phyloP scores from a whole-genome alignment of 805 yeast genomes.

The Clavispora santaluciae region DNA sequence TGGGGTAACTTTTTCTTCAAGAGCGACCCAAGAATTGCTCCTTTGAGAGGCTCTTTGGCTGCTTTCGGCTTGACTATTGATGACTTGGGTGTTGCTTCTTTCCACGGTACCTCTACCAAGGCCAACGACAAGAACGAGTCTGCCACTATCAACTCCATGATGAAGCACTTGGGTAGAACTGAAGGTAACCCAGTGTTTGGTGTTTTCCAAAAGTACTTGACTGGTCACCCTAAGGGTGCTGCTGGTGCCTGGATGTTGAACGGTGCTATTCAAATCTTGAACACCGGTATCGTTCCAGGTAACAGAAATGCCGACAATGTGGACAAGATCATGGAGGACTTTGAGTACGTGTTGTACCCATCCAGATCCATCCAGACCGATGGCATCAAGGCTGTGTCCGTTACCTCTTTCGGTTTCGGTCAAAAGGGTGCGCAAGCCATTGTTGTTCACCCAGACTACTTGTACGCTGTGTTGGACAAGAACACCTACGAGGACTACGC shows the following conservation, averaged over 20 bases:
- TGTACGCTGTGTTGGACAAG: constrained; percentile 76
- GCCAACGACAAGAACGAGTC: constrained; percentile 99
- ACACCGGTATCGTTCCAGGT: constrained; percentile 95
- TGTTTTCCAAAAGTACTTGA: constrained; percentile 97
- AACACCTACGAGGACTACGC: constrained; percentile 67
- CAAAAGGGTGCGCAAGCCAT: constrained; percentile 98
- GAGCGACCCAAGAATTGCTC: constrained; percentile 91
- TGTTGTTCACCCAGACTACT: constrained; percentile 87
- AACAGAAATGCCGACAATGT: constrained; percentile 98
- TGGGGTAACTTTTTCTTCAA: constrained; percentile 96
- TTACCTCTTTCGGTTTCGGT: constrained; percentile 98
- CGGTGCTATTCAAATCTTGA: constrained; percentile 92
- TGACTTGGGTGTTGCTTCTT: constrained; percentile 93
- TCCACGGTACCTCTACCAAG: constrained; percentile 98
- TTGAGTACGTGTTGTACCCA: constrained; percentile 87
- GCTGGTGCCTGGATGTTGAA: constrained; percentile 99
- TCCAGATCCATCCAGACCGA: constrained; percentile 90
- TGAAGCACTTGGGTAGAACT: constrained; percentile 91
- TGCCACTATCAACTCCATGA: constrained; percentile 85
- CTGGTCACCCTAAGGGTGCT: constrained; percentile 99
- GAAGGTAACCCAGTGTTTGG: constrained; percentile 97
- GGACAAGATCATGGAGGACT: constrained; percentile 77
- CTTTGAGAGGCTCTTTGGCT: constrained; percentile 95
- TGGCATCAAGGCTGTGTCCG: constrained; percentile 95
- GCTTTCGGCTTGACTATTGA: constrained; percentile 89